Percentiles rank a stretch among this genome's conserved stretches.
phyloP scores from a whole-genome alignment of 495 filamentous ascomycete genomes.

The Daldinia decipiens region DNA sequence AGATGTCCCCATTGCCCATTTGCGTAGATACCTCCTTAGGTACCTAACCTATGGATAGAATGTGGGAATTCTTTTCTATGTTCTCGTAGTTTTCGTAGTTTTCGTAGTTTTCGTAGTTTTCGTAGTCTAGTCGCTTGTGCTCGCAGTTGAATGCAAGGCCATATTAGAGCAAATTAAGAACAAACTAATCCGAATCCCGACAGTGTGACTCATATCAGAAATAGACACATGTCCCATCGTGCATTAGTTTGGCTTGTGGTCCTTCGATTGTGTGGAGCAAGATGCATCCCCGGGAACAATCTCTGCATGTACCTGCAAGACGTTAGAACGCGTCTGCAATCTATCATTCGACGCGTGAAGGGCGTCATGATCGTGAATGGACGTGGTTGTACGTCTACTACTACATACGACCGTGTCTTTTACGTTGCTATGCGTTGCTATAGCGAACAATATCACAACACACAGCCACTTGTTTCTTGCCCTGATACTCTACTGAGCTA shows the following conservation, averaged over 20 bases:
- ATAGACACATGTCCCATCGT: conserved; percentile 40
- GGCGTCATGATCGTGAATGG: conserved; percentile 35
- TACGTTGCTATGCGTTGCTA: conserved; percentile 11
- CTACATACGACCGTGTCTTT: conserved; percentile 43
- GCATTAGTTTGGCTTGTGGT: conserved; percentile 37
- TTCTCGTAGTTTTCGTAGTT: conserved; percentile 4
- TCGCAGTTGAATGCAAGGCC: conserved; percentile 24
- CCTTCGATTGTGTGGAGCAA: conserved; percentile 36
- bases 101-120: conserved; percentile 5
- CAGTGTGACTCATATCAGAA: conserved; percentile 44
- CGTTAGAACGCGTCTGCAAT: conserved; percentile 26
- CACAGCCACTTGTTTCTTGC: conserved; percentile 35
- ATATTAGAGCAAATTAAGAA: conserved; percentile 13
- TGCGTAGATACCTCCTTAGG: too few species aligned
- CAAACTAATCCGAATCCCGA: conserved; percentile 27
- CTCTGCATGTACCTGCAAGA: conserved; percentile 31
- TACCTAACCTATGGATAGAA: too few species aligned
- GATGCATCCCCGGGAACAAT: conserved; percentile 30
- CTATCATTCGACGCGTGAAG: conserved; percentile 38
- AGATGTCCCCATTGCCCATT: not conserved
- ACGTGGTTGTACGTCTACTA: conserved; percentile 38
- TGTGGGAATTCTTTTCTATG: not conserved
- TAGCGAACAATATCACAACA: conserved; percentile 44
- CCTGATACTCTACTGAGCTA: conserved; percentile 32
- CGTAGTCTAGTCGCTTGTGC: conserved; percentile 6